These are phyloP conservation scores for Torulaspora microellipsoides DNA, from an alignment of 805 yeast species.

Conservation along the genomic window DNA sequence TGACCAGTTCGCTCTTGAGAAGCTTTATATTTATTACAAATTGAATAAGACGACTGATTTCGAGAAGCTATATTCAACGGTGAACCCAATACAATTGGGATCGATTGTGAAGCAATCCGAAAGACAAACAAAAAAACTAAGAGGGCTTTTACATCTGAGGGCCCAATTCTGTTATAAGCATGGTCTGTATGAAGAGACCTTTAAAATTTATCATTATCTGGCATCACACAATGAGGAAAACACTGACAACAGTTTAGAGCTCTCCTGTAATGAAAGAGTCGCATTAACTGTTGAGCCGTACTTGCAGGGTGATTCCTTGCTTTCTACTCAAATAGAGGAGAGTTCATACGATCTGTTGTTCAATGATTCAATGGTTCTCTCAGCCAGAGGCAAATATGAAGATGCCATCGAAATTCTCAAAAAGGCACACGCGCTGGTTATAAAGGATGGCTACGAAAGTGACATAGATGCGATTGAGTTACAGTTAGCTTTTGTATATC, in stretches of 20 bases:
- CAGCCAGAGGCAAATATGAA: slow-evolving; percentile 41
- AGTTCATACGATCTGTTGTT: slow-evolving; percentile 57
- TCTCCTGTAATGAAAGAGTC: slow-evolving; percentile 66
- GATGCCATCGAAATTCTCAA: slow-evolving; percentile 42
- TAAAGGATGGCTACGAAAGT: slow-evolving; percentile 37
- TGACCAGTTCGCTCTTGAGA: slow-evolving; percentile 45
- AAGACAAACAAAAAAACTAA: slow-evolving; percentile 14
- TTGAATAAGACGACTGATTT: slow-evolving; percentile 37
- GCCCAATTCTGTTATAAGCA: slow-evolving; percentile 50
- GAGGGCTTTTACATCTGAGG: slow-evolving; percentile 45
- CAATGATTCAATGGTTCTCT: slow-evolving; percentile 56
- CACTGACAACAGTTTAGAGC: slow-evolving; percentile 42
- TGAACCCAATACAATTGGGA: slow-evolving; percentile 13
- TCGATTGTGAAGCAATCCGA: slow-evolving; percentile 5
- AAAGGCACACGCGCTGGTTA: slow-evolving; percentile 42
- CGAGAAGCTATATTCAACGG: slow-evolving; percentile 21
- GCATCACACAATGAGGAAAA: slow-evolving; percentile 34
- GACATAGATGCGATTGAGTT: slow-evolving; percentile 60
- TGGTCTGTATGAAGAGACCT: slow-evolving; percentile 49
- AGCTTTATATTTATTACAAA: slow-evolving; percentile 61
- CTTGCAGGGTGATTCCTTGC: slow-evolving; percentile 9
- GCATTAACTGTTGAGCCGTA: slow-evolving; percentile 47
- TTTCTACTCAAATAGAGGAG: slow-evolving; percentile 17
- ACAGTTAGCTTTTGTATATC: slow-evolving; percentile 55
- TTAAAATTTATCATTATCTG: slow-evolving; percentile 47